Evolutionary conservation across 352 stramenopile genomes (phyloP).

Genomic region (Globisporangium carolinianum): DNA sequence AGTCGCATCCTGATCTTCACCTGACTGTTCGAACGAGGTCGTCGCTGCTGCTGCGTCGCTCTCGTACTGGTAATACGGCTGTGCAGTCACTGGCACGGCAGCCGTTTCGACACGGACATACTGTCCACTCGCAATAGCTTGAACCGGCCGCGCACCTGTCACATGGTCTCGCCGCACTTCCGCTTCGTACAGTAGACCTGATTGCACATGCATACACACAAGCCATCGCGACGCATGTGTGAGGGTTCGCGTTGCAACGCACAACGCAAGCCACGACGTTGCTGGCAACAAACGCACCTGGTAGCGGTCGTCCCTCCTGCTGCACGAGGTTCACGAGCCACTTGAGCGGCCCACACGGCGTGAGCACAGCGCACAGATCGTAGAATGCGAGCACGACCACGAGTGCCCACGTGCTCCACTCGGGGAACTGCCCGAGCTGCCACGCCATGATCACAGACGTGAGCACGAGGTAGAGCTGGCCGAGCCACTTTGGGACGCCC

Average conservation of each 20-base stretch:
- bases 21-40: constrained; percentile 2
- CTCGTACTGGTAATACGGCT: constrained; percentile 73
- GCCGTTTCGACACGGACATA: not conserved
- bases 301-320: constrained; percentile 83
- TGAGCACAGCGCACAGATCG: constrained; percentile 98
- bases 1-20: not conserved
- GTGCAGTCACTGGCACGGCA: constrained; percentile 18
- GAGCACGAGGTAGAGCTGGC: constrained; percentile 92
- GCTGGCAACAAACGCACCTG: constrained; percentile 35
- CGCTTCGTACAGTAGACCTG: constrained; percentile 69
- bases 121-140: constrained; percentile 7
- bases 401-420: constrained; percentile 90
- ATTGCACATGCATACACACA: not conserved
- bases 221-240: too few relatives aligned
- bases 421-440: constrained; percentile 95
- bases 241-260: too few relatives aligned
- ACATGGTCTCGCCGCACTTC: constrained; percentile 43
- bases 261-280: too few relatives aligned
- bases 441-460: constrained; percentile 98
- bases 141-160: constrained; percentile 10
- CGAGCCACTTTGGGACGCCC: constrained; percentile 72
- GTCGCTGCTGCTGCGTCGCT: constrained; percentile 22
- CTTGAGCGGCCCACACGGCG: constrained; percentile 96
- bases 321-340: constrained; percentile 94
- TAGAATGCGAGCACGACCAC: constrained; percentile 96